Percentiles rank a stretch among this genome's conserved stretches.
Evolutionary conservation across 345 rosid genomes (phyloP).

Genomic region (Moringa oleifera): DNA sequence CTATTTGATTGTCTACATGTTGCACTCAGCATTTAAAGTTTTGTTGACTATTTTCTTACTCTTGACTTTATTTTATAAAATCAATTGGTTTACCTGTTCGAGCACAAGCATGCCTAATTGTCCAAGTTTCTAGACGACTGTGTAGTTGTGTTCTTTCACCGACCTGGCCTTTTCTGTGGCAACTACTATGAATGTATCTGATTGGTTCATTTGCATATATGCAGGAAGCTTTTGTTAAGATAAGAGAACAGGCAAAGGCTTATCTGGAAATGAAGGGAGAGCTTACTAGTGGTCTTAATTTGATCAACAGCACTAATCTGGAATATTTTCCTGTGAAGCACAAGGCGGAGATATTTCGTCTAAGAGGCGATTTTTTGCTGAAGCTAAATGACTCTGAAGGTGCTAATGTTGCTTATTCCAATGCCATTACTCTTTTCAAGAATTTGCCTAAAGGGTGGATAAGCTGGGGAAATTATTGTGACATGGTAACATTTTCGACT

Average conservation of each 20-base stretch:
- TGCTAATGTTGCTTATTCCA: slow-evolving; percentile 82
- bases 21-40: slow-evolving; percentile 1
- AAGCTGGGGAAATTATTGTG: slow-evolving; percentile 99
- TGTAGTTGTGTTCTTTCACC: too few species aligned
- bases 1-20: too few species aligned
- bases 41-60: slow-evolving; percentile 8
- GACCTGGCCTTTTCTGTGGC: background rate
- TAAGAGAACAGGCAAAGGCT: slow-evolving; percentile 97
- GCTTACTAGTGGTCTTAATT: slow-evolving; percentile 78
- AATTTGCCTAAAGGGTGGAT: slow-evolving; percentile 98
- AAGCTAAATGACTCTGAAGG: slow-evolving; percentile 73
- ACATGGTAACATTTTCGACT: slow-evolving; percentile 57
- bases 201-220: slow-evolving; percentile 22
- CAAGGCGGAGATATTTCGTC: slow-evolving; percentile 84
- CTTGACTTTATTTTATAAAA: too few species aligned
- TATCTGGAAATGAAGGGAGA: slow-evolving; percentile 91
- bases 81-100: too few species aligned
- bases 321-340: slow-evolving; percentile 86
- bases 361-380: slow-evolving; percentile 76
- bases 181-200: slow-evolving; percentile 1
- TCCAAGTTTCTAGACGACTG: too few species aligned
- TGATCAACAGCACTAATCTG: slow-evolving; percentile 84
- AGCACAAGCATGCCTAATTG: background rate
- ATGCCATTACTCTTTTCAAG: slow-evolving; percentile 80
- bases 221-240: slow-evolving; percentile 98